Percentiles rank a stretch among this genome's conserved stretches.
Conservation (phyloP, 352 stramenopile genomes). For the Phytophthora kernoviae region DNA sequence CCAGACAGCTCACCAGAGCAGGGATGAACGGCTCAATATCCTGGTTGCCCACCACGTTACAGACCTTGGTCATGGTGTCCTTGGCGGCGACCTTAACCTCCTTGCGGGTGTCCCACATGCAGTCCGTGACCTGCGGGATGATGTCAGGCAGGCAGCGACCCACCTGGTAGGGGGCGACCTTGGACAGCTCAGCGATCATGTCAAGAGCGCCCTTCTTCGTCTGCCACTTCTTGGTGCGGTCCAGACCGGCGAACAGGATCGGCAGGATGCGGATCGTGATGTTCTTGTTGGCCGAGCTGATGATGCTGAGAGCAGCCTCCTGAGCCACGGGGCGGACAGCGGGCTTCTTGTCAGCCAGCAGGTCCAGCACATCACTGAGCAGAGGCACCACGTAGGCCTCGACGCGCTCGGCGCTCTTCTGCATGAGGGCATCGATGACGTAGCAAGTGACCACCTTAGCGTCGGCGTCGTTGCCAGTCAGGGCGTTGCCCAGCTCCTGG, state of each 20-base stretch:
- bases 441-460: constrained; percentile 74
- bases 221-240: constrained; percentile 95
- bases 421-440: constrained; percentile 84
- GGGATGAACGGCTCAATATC: constrained; percentile 99
- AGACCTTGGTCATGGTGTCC: constrained; percentile 94
- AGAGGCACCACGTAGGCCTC: constrained; percentile 82
- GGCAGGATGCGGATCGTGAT: constrained; percentile 87
- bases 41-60: constrained; percentile 98
- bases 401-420: constrained; percentile 83
- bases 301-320: constrained; percentile 81
- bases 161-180: constrained; percentile 94
- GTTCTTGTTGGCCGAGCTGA: constrained; percentile 88
- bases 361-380: constrained; percentile 70
- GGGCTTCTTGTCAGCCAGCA: constrained; percentile 88
- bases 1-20: constrained; percentile 96
- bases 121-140: constrained; percentile 97
- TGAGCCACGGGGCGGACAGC: constrained; percentile 66
- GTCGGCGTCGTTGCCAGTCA: constrained; percentile 62
- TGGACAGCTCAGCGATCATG: constrained; percentile 92
- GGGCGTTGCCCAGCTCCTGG: constrained; percentile 63
- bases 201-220: constrained; percentile 97
- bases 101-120: constrained; percentile 99
- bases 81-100: constrained; percentile 96
- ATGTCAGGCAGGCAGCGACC: constrained; percentile 96
- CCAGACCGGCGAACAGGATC: constrained; percentile 90